Conservation (phyloP, 306 rosid species). For the Myrica gale region DNA sequence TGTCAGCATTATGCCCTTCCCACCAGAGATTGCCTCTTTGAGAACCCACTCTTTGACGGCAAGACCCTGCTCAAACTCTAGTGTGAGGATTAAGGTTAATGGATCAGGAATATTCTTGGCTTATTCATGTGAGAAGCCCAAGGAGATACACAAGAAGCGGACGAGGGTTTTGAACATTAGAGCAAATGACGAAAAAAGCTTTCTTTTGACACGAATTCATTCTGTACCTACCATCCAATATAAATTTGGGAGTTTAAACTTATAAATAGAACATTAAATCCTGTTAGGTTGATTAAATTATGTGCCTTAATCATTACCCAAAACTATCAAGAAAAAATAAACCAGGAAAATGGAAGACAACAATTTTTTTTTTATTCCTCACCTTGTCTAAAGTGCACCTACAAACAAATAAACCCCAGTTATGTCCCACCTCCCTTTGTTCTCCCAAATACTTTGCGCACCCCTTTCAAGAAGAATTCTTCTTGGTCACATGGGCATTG, state of each 20-base stretch:
- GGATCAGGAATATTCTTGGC: neutral
- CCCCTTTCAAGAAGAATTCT: neutral
- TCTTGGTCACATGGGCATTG: neutral
- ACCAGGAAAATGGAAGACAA: neutral
- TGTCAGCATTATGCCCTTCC: constrained; percentile 76
- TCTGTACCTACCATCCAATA: neutral
- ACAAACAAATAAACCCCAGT: neutral
- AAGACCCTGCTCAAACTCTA: constrained; percentile 71
- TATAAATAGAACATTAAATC: neutral
- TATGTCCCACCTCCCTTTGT: neutral
- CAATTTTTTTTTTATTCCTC: neutral
- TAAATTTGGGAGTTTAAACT: neutral
- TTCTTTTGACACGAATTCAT: no score
- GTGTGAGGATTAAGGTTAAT: constrained; percentile 2
- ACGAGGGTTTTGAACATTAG: no score
- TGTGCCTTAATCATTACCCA: neutral
- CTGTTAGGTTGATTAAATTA: neutral
- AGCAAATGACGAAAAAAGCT: no score
- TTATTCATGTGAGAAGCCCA: neutral
- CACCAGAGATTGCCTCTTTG: constrained; percentile 80
- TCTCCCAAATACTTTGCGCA: neutral
- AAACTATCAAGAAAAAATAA: neutral
- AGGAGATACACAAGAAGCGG: neutral
- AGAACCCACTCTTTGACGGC: constrained; percentile 63
- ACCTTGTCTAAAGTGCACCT: neutral